Base-by-base conservation (phyloP, 352 stramenopile species). In the Globisporangium camurandrum region DNA sequence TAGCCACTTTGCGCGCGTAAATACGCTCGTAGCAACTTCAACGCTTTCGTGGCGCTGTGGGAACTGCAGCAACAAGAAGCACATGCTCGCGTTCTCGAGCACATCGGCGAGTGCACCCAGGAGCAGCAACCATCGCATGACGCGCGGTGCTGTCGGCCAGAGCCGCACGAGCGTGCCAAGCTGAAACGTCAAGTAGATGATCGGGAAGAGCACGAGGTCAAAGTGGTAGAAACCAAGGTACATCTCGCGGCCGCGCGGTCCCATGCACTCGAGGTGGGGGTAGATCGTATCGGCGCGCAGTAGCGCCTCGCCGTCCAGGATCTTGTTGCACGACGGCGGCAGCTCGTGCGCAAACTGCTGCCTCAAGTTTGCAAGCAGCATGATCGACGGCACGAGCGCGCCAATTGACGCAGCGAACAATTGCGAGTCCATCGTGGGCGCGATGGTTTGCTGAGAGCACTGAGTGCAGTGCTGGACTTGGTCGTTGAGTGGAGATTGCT, bases 201-300 rank as follows among this genome's bases (percentile, higher is more conserved):
- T 26, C 11, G 70, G 70, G 62, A 74, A 81, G 27, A 74, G 46
- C 24, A 78, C 20, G 36, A 82, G 54, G 46, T 82, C 70, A 38
- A 78, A 75, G 17, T 43, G 28, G 51, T 75, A 75, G 33, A 71
- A 74, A 12, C 77, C 59, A 34, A 62, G 16, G 50, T 81, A 77
- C 12, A 81, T 47, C 16, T 51, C 50, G 39, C 69, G 54, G 0
- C 69, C 69, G 0, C 48, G 33, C 0, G 27, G 33, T 0, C 67
- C 67, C 17, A 78, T 57, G 44, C 70, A 81, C 50, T 49, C 42
- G 27, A 81, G 54, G 37, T 78, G 65, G 30, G 67, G 62, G 20
- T 56, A 55, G 37, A 75, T 56, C n/a, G 40, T 46, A 2, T 56
- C 49, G 0, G 67, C 22, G 1, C 40, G 27, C 42, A 78, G 49